Evolutionary conservation across 768 basidiomycete species (phyloP).

Genomic region (Phallus indusiatus): DNA sequence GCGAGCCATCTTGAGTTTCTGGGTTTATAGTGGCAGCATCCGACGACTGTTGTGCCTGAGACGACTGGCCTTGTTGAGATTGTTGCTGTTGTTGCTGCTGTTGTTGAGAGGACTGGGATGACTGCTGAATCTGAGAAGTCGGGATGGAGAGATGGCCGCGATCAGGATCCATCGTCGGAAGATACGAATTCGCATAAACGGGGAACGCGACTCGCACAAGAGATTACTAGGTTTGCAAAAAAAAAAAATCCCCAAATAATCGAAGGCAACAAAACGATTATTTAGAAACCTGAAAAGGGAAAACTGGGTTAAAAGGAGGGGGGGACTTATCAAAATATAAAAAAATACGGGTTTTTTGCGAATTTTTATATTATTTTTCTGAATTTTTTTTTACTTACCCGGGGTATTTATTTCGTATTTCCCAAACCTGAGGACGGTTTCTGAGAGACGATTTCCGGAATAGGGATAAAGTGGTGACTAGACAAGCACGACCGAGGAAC

Average conservation of each 20-base stretch:
- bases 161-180: conserved; percentile 2
- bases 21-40: background rate
- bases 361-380: conserved; percentile 8
- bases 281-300: background rate
- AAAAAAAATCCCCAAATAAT: background rate
- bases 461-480: background rate
- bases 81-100: background rate
- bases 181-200: background rate
- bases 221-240: background rate
- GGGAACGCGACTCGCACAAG: background rate
- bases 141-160: conserved; percentile 3
- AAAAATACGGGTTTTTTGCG: background rate
- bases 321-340: too few species aligned
- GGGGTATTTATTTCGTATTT: conserved; percentile 8
- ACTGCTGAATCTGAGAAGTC: conserved; percentile 1
- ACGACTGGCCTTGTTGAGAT: background rate
- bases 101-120: background rate
- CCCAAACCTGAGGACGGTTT: background rate
- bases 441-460: background rate
- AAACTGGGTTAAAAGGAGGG: background rate
- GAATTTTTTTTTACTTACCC: conserved; percentile 2
- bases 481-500: background rate
- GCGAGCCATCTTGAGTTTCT: conserved; percentile 1
- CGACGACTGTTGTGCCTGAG: background rate
- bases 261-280: background rate